Evolutionary conservation across 495 filamentous ascomycete species (phyloP).

Genomic region (Trichoderma virens): DNA sequence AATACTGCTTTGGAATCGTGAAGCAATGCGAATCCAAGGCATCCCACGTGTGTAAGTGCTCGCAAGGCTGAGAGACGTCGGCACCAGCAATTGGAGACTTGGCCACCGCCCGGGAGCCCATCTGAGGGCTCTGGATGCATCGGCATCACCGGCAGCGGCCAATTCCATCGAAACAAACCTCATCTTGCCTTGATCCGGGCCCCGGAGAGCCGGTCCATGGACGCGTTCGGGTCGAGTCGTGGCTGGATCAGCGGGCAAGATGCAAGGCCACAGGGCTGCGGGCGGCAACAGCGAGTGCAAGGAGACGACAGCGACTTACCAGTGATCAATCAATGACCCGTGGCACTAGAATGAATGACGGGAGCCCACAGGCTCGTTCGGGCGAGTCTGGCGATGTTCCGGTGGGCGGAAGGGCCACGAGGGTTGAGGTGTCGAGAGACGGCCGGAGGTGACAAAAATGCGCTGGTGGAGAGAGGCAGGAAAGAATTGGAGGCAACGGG

Average conservation of each 20-base stretch:
- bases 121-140: background rate
- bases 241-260: slow-evolving; percentile 32
- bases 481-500: slow-evolving; percentile 11
- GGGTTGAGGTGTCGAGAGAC: slow-evolving; percentile 8
- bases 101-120: background rate
- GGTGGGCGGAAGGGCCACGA: slow-evolving; percentile 3
- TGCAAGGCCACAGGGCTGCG: slow-evolving; percentile 16
- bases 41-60: slow-evolving; percentile 36
- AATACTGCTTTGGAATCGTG: slow-evolving; percentile 10
- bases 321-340: slow-evolving; percentile 26
- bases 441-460: slow-evolving; percentile 10
- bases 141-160: background rate
- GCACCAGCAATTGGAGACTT: slow-evolving; percentile 30
- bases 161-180: slow-evolving; percentile 21
- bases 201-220: slow-evolving; percentile 27
- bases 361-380: slow-evolving; percentile 12
- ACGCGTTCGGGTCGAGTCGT: slow-evolving; percentile 33
- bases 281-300: slow-evolving; percentile 14
- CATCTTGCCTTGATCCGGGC: background rate
- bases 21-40: slow-evolving; percentile 31
- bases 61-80: slow-evolving; percentile 36
- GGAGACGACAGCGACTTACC: slow-evolving; percentile 25
- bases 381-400: slow-evolving; percentile 5
- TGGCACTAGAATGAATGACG: slow-evolving; percentile 22
- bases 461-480: slow-evolving; percentile 11